Base-by-base conservation (phyloP, 192 early-diverging fungal genomes). In the Powellomyces hirtus region DNA sequence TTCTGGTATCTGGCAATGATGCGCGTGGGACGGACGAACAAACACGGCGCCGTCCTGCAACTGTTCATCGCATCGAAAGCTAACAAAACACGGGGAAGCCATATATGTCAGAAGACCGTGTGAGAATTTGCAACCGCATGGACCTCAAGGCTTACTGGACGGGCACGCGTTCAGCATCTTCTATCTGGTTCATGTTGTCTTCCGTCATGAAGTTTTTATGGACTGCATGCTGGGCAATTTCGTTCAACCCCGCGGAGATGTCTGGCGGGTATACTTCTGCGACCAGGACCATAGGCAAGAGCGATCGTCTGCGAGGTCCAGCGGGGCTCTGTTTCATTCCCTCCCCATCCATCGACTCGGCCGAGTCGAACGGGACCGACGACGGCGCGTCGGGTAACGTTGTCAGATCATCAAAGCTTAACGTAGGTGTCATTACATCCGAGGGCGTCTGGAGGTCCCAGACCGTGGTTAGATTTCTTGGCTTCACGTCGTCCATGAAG, bases 161-260 rank as follows among this genome's bases (percentile, higher is more conserved):
- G 6, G 62, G 10, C 5, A 75, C 38, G 29, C 60, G 62, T 24
- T 72, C 44, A 30, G 33, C 55, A 34, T 66, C 13, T 1, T 72
- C 44, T n/a, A 18, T 16, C 29, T 68, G 58, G 30, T 34, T 24
- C 65, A 70, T 61, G 4, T 29, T 58, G 4, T 75, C 74, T 24
- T 6, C 20, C 18, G 74, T 75, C 29, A 38, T 34, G 36, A 75
- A 75, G 34, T 75, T 75, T 38, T 38, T 55, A 34, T 75, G 69
- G 5, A 66, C 58, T 52, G 68, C 66, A 30, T 72, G 30, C 24
- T 30, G 30, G 0, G 53, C 62, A 61, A 75, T 71, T 42, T 75
- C 74, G 13, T 24, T 11, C 37, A 75, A 42, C 2, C 68, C 74
- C 30, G 60, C 16, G 2, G 46, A 31, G 3, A 75, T 66, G 26